Percentiles rank a stretch among this genome's conserved stretches.
phyloP scores from a whole-genome alignment of 139 green algal genomes.

The Ostreobium quekettii region DNA sequence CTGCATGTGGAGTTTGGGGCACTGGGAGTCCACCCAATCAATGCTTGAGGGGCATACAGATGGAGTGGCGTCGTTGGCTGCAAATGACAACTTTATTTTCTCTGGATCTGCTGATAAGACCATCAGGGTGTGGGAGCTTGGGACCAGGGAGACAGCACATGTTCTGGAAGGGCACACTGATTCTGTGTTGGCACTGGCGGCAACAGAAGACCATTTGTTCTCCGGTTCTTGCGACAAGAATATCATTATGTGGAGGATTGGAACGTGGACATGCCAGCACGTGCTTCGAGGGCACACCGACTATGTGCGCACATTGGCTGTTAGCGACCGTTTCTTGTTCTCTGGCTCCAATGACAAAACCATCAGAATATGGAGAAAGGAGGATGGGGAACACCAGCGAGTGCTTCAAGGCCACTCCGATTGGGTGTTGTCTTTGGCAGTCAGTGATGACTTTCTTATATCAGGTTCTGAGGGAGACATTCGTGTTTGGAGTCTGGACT shows the following conservation, averaged over 20 bases:
- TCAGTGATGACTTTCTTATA: not conserved
- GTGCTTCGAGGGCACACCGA: not conserved
- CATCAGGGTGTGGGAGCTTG: conserved; percentile 1
- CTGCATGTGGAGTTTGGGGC: not conserved
- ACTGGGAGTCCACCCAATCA: not conserved
- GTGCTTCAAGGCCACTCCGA: not conserved
- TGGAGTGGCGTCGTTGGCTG: not conserved
- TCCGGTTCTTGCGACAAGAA: not conserved
- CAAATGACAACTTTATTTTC: not conserved
- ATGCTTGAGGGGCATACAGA: conserved; percentile 5
- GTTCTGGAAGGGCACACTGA: not conserved
- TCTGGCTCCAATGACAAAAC: not conserved
- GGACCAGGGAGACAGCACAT: not conserved
- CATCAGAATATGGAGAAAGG: not conserved
- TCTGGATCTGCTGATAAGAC: not conserved
- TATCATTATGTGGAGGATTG: not conserved
- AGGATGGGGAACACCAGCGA: not conserved
- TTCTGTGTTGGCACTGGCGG: not conserved
- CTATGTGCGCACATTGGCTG: not conserved
- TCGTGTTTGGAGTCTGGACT: no score
- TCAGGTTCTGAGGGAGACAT: no score
- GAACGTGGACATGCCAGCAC: not conserved
- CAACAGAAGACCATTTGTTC: not conserved
- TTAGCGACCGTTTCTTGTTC: not conserved
- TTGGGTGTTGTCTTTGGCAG: not conserved